Percentiles rank a stretch among this genome's conserved stretches.
phyloP scores from a whole-genome alignment of 225 moss, liverwort and hornwort genomes.

The Lunularia cruciata region DNA sequence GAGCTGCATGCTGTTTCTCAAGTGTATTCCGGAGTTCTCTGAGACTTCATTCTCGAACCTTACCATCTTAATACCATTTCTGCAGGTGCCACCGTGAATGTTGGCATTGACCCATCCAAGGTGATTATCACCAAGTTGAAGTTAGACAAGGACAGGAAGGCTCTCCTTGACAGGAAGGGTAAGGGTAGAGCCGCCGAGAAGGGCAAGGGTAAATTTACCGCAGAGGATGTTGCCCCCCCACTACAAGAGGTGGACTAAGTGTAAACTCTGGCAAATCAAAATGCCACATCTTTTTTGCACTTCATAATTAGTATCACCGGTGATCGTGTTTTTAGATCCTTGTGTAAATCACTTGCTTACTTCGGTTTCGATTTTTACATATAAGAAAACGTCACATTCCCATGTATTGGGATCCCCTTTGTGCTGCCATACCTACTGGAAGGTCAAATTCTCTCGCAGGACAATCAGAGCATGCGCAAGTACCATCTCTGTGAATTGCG shows the following conservation, averaged over 20 bases:
- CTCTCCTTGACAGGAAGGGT: slow-evolving; percentile 89
- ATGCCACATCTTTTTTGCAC: slow-evolving; percentile 6
- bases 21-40: too few species aligned
- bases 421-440: too few species aligned
- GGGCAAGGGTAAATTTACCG: slow-evolving; percentile 88
- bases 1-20: too few species aligned
- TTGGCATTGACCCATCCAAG: slow-evolving; percentile 87
- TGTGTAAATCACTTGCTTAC: too few species aligned
- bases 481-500: too few species aligned
- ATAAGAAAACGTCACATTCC: too few species aligned
- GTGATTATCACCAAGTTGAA: slow-evolving; percentile 90
- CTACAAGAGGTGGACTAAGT: slow-evolving; percentile 86
- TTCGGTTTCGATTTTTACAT: too few species aligned
- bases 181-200: slow-evolving; percentile 85
- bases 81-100: slow-evolving; percentile 80
- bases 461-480: too few species aligned
- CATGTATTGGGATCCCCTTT: too few species aligned
- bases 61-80: background rate
- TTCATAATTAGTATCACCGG: background rate
- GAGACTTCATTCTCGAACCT: background rate
- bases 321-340: too few species aligned
- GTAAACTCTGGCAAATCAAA: background rate
- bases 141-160: slow-evolving; percentile 87
- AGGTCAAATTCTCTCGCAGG: too few species aligned
- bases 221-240: slow-evolving; percentile 77